Evolutionary conservation across 345 rosid genomes (phyloP).

Genomic region (Brassica carinata): DNA sequence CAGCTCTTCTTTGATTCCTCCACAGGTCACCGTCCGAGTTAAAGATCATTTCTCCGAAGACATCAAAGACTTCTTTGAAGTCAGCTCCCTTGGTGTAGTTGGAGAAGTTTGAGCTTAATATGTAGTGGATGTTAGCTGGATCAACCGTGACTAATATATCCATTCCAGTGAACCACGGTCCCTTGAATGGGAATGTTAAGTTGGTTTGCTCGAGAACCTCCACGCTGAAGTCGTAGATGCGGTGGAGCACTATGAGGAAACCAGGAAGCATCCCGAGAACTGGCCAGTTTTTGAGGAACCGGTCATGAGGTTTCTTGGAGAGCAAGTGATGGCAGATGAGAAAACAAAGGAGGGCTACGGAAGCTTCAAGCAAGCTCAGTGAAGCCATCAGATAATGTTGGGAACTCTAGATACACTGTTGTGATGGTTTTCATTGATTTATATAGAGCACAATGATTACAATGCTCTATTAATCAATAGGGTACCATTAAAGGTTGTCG

Average conservation of each 20-base stretch:
- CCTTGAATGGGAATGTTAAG: constrained; percentile 36
- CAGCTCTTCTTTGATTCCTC: constrained; percentile 37
- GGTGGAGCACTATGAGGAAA: constrained; percentile 3
- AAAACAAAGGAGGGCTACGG: constrained; percentile 6
- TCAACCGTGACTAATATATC: constrained; percentile 39
- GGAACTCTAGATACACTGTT: background rate
- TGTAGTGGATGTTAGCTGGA: constrained; percentile 39
- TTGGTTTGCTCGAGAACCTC: constrained; percentile 11
- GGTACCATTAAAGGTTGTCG: background rate
- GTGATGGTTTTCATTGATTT: background rate
- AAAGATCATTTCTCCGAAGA: constrained; percentile 39
- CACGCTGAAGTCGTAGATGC: background rate
- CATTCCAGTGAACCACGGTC: constrained; percentile 32
- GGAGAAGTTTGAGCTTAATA: constrained; percentile 39
- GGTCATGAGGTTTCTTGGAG: constrained; percentile 12
- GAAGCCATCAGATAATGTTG: constrained; percentile 26
- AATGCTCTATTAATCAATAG: background rate
- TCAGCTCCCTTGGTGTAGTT: constrained; percentile 39
- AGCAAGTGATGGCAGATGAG: constrained; percentile 17
- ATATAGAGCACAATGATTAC: background rate
- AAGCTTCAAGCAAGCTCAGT: constrained; percentile 8
- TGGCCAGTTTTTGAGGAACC: constrained; percentile 23
- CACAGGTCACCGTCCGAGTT: constrained; percentile 41
- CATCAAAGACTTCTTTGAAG: constrained; percentile 37
- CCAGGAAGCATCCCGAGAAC: constrained; percentile 41